Percentiles rank a stretch among this genome's conserved stretches.
These are phyloP conservation scores for Cystofilobasidium ferigula DNA, from an alignment of 768 basidiomycete genomes.

Conservation along the genomic window DNA sequence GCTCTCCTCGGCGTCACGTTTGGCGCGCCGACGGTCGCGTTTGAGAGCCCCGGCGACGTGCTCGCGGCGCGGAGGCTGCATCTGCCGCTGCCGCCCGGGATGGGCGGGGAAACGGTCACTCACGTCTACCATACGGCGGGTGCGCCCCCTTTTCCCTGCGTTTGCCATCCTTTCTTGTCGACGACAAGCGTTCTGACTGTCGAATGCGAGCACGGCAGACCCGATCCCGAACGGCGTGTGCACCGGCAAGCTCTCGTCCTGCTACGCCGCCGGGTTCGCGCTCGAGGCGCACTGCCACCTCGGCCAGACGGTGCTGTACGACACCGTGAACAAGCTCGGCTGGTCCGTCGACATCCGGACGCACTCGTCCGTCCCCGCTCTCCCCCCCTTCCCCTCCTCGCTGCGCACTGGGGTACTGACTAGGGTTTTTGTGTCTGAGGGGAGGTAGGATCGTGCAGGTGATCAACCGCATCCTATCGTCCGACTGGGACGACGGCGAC, in stretches of 20 bases:
- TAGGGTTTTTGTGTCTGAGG: no score
- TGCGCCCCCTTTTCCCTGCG: background rate
- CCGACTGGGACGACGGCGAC: conserved; percentile 54
- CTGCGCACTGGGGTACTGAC: no score
- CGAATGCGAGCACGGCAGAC: no score
- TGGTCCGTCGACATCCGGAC: conserved; percentile 69
- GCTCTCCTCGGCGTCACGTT: conserved; percentile 79
- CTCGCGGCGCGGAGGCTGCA: conserved; percentile 70
- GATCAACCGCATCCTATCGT: conserved; percentile 57
- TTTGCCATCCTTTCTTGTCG: background rate
- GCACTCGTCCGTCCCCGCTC: conserved; percentile 41
- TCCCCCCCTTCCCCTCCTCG: background rate
- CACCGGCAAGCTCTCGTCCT: conserved; percentile 58
- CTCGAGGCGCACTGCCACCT: conserved; percentile 58
- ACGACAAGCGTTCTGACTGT: no score
- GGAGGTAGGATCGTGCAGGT: conserved; percentile 53
- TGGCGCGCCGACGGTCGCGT: conserved; percentile 81
- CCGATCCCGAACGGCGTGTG: conserved; percentile 61
- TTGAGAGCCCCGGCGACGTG: conserved; percentile 80
- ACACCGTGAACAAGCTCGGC: conserved; percentile 66
- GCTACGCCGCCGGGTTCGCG: conserved; percentile 75
- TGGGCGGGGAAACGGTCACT: conserved; percentile 44
- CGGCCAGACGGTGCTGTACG: conserved; percentile 69
- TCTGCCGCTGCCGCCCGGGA: conserved; percentile 67
- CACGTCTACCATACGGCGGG: conserved; percentile 79